These are phyloP conservation scores for Daedalea quercina DNA, from an alignment of 768 basidiomycete species.

Conservation along the genomic window DNA sequence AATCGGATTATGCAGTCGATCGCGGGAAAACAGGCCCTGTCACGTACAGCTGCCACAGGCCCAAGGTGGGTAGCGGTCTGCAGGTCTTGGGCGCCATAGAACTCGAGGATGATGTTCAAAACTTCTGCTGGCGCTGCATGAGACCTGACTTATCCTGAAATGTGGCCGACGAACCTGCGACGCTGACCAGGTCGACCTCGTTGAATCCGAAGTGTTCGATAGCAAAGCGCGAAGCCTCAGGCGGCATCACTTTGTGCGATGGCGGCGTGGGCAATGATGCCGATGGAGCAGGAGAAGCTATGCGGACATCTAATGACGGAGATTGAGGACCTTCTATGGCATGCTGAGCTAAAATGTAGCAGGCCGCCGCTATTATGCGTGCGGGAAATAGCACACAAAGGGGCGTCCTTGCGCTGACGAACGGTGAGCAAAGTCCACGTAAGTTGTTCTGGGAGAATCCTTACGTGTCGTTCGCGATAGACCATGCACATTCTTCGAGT, in stretches of 20 bases:
- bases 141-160: background rate
- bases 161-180: constrained; percentile 45
- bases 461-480: constrained; percentile 83
- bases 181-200: constrained; percentile 46
- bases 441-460: constrained; percentile 17
- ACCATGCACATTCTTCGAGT: constrained; percentile 77
- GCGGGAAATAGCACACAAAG: constrained; percentile 67
- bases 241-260: constrained; percentile 66
- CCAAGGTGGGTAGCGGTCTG: constrained; percentile 41
- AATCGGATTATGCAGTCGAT: background rate
- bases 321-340: constrained; percentile 69
- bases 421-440: constrained; percentile 1
- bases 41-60: constrained; percentile 44
- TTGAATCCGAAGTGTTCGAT: constrained; percentile 62
- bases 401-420: constrained; percentile 47
- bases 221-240: constrained; percentile 61
- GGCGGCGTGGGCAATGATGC: constrained; percentile 78
- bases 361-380: constrained; percentile 68
- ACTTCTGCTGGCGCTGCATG: constrained; percentile 39
- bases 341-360: constrained; percentile 71
- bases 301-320: constrained; percentile 65
- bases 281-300: constrained; percentile 64
- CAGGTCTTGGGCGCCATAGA: constrained; percentile 60
- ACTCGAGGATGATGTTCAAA: constrained; percentile 61
- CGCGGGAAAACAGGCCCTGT: background rate